These are phyloP conservation scores for Phytopythium oedochilum DNA, from an alignment of 352 stramenopile species.

Conservation along the genomic window DNA sequence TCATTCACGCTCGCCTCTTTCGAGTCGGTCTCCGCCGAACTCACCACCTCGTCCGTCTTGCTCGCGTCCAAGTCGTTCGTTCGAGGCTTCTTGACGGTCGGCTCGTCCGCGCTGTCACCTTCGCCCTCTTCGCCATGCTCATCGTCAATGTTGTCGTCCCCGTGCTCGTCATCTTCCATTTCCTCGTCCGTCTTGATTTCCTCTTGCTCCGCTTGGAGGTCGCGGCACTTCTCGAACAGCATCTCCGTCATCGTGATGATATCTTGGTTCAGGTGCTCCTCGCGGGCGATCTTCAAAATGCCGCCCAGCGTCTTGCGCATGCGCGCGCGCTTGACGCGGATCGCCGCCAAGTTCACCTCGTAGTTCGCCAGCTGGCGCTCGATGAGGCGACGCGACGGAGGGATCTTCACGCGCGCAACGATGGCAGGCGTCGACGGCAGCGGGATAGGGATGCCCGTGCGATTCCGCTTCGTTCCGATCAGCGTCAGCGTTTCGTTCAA, in stretches of 20 bases:
- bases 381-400: slow-evolving; percentile 57
- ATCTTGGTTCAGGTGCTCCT: slow-evolving; percentile 52
- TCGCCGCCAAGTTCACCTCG: slow-evolving; percentile 41
- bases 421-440: slow-evolving; percentile 31
- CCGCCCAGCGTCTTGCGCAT: slow-evolving; percentile 47
- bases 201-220: slow-evolving; percentile 41
- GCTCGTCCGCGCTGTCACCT: slow-evolving; percentile 19
- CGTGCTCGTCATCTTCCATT: slow-evolving; percentile 17
- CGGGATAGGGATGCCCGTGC: slow-evolving; percentile 14
- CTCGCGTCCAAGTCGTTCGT: slow-evolving; percentile 8
- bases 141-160: slow-evolving; percentile 5
- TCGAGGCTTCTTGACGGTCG: slow-evolving; percentile 31
- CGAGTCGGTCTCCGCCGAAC: not conserved
- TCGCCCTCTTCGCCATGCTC: slow-evolving; percentile 6
- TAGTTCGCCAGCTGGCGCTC: slow-evolving; percentile 73
- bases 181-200: slow-evolving; percentile 24
- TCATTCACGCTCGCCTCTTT: slow-evolving; percentile 5
- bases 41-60: slow-evolving; percentile 1
- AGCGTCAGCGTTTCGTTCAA: slow-evolving; percentile 39
- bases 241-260: slow-evolving; percentile 51
- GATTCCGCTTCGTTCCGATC: slow-evolving; percentile 45
- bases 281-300: slow-evolving; percentile 53
- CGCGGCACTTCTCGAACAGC: slow-evolving; percentile 49
- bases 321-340: slow-evolving; percentile 36
- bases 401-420: slow-evolving; percentile 55